Evolutionary conservation across 306 rosid species (phyloP), one percentile per base, ranked within the genome.

Genomic region (Cercis canadensis): DNA sequence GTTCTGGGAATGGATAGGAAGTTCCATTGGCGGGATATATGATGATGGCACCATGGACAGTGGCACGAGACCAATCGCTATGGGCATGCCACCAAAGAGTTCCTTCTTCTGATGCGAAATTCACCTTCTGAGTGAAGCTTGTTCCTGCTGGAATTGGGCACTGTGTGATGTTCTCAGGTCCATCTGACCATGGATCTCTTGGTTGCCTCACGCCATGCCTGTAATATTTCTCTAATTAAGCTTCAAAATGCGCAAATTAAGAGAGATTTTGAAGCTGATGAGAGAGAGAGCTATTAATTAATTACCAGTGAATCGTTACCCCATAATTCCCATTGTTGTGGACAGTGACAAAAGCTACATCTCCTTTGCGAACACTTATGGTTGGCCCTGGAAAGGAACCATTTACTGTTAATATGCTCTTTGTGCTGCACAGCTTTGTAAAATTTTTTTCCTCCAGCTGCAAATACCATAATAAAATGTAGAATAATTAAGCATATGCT

Each of bases 61-160:
- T 85, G 36, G 84, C 87, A 4, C 86, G 75, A 37, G 65, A 57
- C 87, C 89, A 85, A 9, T 78, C 69, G 2, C 83, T 79, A 12
- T 85, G 89, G 17, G 89, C 83, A 61, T 85, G 87, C 89, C 89
- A 85, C 89, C 87, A 85, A 0, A 85, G 53, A 19, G 84, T 70
- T 6, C 82, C 82, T 19, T 57, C 86, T 44, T 77, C 86, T 0
- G 6, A 11, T 4, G 86, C 65, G 9, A 82, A 68, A 1, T 65
- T 37, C 18, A 82, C 39, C 3, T 65, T 57, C 18, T 82, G 78
- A 0, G 46, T 69, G 40, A 69, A 78, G 4, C 2, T 69, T 0
- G 50, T 66, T 29, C 83, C 80, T 0, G 78, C 60, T 44, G 58
- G 62, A 8, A 82, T 82, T 10, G 86, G 83, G 0, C 79, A 78